Percentiles rank a stretch among this genome's conserved stretches.
Conservation (phyloP, 2,329 filamentous ascomycete genomes). For the Davidsoniella neocaledoniae region DNA sequence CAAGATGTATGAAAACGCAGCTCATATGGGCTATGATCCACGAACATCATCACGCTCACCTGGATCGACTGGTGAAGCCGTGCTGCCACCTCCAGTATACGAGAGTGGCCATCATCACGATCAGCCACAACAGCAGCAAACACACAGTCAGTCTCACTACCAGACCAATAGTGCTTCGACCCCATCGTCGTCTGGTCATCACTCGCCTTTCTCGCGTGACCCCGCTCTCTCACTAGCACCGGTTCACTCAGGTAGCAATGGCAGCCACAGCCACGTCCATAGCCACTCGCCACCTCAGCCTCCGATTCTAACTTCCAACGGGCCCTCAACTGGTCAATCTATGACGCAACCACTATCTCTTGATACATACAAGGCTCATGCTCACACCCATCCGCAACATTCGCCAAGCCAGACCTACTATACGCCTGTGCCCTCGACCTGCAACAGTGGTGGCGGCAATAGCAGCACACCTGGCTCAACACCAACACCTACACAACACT, state of each 20-base stretch:
- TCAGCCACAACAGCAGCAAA: neutral
- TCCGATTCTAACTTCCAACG: conserved; percentile 14
- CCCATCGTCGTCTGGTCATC: conserved; percentile 23
- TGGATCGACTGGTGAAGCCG: conserved; percentile 37
- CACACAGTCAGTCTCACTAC: too few relatives aligned
- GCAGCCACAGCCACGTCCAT: neutral
- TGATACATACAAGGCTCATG: conserved; percentile 11
- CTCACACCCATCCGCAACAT: neutral
- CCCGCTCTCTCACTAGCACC: conserved; percentile 13
- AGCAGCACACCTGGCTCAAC: neutral
- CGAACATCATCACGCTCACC: conserved; percentile 21
- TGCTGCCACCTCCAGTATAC: conserved; percentile 46
- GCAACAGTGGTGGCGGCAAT: neutral
- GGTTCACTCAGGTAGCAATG: neutral
- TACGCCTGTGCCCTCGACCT: conserved; percentile 3
- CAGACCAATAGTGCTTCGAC: neutral
- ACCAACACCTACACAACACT: conserved; percentile 3
- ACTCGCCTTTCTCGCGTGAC: neutral
- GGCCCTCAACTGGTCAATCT: neutral
- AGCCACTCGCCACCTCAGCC: conserved; percentile 3
- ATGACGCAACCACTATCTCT: neutral
- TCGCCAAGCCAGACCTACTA: conserved; percentile 11
- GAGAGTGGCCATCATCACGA: conserved; percentile 35
- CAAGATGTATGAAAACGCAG: conserved; percentile 8
- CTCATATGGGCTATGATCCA: conserved; percentile 4